Evolutionary conservation across 306 rosid species (phyloP).

Genomic region (Dalbergia cultrata): DNA sequence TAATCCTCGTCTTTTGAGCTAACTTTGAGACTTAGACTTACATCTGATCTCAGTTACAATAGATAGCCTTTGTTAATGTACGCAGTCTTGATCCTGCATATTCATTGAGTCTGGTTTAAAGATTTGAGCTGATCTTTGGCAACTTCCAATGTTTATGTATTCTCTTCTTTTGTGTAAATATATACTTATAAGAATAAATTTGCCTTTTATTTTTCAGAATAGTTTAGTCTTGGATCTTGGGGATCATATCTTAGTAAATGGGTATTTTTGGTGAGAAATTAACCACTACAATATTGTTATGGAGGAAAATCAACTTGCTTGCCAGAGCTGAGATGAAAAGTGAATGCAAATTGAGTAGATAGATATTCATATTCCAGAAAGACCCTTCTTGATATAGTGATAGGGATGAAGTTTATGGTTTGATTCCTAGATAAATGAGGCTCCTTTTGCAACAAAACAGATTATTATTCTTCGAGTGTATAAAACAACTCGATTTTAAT

Average conservation of each 20-base stretch:
- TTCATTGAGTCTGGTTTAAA: too few relatives aligned
- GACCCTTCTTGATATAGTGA: background rate
- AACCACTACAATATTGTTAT: background rate
- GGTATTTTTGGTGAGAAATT: background rate
- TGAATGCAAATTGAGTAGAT: background rate
- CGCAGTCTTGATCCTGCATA: too few relatives aligned
- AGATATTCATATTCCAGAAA: background rate
- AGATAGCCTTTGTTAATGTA: too few relatives aligned
- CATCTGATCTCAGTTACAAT: too few relatives aligned
- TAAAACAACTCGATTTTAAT: too few relatives aligned
- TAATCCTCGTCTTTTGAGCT: too few relatives aligned
- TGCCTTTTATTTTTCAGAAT: background rate
- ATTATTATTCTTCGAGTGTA: too few relatives aligned
- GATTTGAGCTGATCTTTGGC: too few relatives aligned
- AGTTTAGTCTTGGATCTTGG: background rate
- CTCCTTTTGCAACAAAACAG: too few relatives aligned
- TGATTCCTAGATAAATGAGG: background rate
- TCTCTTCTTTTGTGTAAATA: background rate
- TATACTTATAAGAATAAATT: background rate
- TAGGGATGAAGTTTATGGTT: conserved; percentile 4
- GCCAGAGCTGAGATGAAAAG: too few relatives aligned
- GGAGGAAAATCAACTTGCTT: background rate
- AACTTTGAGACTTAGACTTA: too few relatives aligned
- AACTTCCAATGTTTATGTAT: background rate
- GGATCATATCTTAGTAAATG: background rate